A percentile compares a stretch with the other conserved stretches of the same genome.
These are phyloP conservation scores for Carallia pectinifolia DNA, from an alignment of 345 rosid genomes.

Conservation along the genomic window DNA sequence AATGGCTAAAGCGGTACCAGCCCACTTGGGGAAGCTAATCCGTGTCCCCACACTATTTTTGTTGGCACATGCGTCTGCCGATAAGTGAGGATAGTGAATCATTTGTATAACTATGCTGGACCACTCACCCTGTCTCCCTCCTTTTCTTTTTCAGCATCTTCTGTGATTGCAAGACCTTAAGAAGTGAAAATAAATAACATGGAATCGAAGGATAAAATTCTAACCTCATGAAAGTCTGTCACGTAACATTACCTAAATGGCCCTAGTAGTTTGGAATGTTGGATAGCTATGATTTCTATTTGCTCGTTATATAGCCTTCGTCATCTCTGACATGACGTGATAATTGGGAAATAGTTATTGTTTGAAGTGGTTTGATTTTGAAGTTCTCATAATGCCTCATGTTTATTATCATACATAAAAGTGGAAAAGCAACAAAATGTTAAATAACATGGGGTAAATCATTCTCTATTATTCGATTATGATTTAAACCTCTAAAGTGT, in stretches of 20 bases:
- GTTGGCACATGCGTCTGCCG: background rate
- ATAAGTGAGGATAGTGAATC: background rate
- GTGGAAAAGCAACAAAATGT: too few species aligned
- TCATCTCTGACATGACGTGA: background rate
- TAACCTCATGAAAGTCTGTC: background rate
- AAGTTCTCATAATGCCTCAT: too few species aligned
- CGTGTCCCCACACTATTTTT: background rate
- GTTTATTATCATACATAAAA: too few species aligned
- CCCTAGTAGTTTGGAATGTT: background rate
- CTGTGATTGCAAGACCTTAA: background rate
- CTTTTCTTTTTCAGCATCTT: background rate
- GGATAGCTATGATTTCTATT: background rate
- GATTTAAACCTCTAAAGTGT: background rate
- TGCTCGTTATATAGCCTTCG: background rate
- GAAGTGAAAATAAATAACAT: too few species aligned
- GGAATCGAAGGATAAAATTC: too few species aligned
- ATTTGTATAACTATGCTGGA: constrained; percentile 1
- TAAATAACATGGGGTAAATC: background rate
- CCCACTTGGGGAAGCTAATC: background rate
- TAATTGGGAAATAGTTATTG: background rate
- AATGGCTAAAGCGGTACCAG: background rate
- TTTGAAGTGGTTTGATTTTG: background rate
- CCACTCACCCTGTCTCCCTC: background rate
- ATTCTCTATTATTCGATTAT: background rate
- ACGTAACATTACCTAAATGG: background rate